phyloP scores from a whole-genome alignment of 2,329 filamentous ascomycete genomes.

The Nakataea oryzae region DNA sequence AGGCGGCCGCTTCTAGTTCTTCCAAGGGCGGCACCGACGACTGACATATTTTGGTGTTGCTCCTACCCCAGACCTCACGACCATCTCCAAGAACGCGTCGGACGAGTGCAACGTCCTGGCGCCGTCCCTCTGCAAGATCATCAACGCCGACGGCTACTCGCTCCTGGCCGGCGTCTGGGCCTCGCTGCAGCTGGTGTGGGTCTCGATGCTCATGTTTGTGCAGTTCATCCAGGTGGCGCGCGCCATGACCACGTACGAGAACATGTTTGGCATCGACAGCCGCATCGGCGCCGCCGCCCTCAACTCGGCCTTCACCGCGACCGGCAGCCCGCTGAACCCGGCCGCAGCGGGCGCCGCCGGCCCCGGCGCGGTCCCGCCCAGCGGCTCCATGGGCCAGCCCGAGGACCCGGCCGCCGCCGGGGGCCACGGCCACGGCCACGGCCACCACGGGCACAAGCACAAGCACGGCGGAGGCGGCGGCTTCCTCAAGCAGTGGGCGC shows the following conservation, averaged over 20 bases:
- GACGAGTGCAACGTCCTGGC: conserved; percentile 65
- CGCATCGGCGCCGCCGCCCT: conserved; percentile 41
- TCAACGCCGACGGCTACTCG: conserved; percentile 77
- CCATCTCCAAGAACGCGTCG: conserved; percentile 39
- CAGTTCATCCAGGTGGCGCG: conserved; percentile 87
- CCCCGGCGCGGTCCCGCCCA: conserved; percentile 18
- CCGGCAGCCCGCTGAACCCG: conserved; percentile 60
- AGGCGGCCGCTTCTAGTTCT: neutral
- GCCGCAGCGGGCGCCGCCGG: conserved; percentile 41
- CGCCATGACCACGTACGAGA: conserved; percentile 93
- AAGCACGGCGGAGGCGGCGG: conserved; percentile 48
- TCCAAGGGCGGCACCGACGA: neutral
- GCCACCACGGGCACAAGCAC: conserved; percentile 31
- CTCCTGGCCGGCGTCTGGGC: conserved; percentile 72
- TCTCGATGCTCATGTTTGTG: conserved; percentile 91
- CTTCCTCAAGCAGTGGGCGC: conserved; percentile 69
- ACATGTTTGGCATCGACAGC: conserved; percentile 73
- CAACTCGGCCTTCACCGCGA: conserved; percentile 67
- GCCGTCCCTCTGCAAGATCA: conserved; percentile 60
- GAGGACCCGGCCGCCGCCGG: conserved; percentile 26
- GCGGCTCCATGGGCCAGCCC: conserved; percentile 42
- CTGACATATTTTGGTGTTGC: neutral
- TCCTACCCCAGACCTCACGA: conserved; percentile 46
- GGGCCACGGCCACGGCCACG: conserved; percentile 24
- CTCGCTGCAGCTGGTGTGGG: conserved; percentile 81